A percentile compares a stretch with the other conserved stretches of the same genome.
These are phyloP conservation scores for Prunus armeniaca DNA, from an alignment of 306 rosid genomes.

Conservation along the genomic window DNA sequence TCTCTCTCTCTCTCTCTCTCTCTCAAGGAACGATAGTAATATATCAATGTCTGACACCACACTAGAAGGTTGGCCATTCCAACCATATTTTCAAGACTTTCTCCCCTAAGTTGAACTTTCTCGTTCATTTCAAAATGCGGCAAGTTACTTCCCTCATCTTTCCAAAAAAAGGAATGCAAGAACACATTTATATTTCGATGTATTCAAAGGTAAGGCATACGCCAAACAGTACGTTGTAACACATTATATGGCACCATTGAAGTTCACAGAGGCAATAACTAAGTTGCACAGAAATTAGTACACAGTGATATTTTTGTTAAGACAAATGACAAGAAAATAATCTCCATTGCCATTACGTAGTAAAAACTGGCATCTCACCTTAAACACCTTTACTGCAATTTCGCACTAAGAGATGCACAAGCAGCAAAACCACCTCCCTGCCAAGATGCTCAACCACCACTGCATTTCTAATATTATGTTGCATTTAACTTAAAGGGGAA, in stretches of 20 bases:
- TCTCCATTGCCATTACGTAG: background rate
- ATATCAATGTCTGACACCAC: too few species aligned
- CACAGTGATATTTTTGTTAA: background rate
- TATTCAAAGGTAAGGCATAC: background rate
- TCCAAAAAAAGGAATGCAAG: background rate
- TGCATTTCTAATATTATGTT: background rate
- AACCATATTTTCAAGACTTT: too few species aligned
- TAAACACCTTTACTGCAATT: background rate
- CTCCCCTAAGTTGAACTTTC: too few species aligned
- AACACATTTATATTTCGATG: background rate
- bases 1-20: too few species aligned
- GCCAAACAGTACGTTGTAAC: background rate
- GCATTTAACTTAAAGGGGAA: too few species aligned
- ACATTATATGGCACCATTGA: background rate
- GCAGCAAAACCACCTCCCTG: background rate
- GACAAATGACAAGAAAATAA: background rate
- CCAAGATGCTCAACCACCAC: background rate
- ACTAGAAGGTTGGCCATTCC: too few species aligned
- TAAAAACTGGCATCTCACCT: background rate
- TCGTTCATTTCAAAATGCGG: too few species aligned
- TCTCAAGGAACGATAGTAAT: too few species aligned
- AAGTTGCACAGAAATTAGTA: background rate
- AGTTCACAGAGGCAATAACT: background rate
- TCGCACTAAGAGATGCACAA: background rate
- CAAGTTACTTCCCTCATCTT: too few species aligned